Evolutionary conservation across 805 yeast species (phyloP), one percentile per base, ranked within the genome.

Genomic region (Ogataea sp.): DNA sequence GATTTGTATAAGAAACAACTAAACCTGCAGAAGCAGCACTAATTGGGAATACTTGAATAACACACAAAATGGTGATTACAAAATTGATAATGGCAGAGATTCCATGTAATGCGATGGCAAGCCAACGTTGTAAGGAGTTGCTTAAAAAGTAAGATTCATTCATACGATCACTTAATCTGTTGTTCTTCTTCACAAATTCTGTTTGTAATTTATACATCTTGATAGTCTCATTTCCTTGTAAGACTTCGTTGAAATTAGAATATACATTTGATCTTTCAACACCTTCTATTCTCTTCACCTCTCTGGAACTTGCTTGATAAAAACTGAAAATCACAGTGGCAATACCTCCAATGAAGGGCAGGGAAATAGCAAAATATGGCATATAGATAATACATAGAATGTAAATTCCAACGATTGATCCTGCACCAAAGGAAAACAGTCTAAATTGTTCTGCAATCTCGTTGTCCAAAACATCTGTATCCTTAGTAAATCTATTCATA

Each of bases 401-500:
- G 25, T 56, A 23, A 29, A 56, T 49, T 38, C 65, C 65, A 25
- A 41, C 20, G 42, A 60, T 53, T 36, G 49, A 45, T 11, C 77
- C 62, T 18, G 70, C 37, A 3, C 80, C 72, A 49, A 70, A 73
- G 41, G 78, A 46, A 40, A 81, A 67, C 62, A 81, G 58, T 50
- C 90, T 70, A 31, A 80, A 46, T 50, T 81, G 85, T 50, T 83
- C 88, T 43, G 78, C 78, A 49, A 86, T 65, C 57, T 83, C 90
- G 52, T 83, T 85, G 52, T 86, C 95, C 56, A 86, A 62, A 4
- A 78, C 76, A 54, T 87, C 95, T 0, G 93, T 82, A 55, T 87
- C 96, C 44, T 85, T 85, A 1, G 95, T 85, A 59, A 86, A 87
- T 47, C 95, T 67, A 59, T 85, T 87, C 53, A 88, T 65, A 41